A percentile compares a stretch with the other conserved stretches of the same genome.
These are phyloP conservation scores for Plectosphaerella plurivora DNA, from an alignment of 2,329 filamentous ascomycete genomes.

Conservation along the genomic window DNA sequence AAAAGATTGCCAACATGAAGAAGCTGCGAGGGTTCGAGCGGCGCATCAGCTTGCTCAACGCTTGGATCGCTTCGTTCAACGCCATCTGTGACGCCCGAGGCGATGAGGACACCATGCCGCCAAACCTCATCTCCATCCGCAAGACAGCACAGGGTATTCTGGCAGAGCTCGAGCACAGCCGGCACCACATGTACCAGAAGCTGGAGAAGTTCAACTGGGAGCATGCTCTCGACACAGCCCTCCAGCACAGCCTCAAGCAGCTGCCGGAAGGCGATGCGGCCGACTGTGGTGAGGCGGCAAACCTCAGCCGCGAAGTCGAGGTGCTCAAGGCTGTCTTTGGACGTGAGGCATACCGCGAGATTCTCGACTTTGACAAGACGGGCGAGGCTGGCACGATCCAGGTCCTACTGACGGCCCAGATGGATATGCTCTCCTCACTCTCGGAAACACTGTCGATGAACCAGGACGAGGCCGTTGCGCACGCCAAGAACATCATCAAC, in stretches of 20 bases:
- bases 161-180: constrained; percentile 81
- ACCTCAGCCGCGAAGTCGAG: constrained; percentile 76
- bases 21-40: constrained; percentile 78
- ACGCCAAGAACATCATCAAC: constrained; percentile 72
- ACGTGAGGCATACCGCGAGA: constrained; percentile 70
- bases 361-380: constrained; percentile 79
- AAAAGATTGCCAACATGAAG: constrained; percentile 75
- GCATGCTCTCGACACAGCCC: constrained; percentile 76
- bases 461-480: constrained; percentile 75
- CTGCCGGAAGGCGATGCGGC: constrained; percentile 63
- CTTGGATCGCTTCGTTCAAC: constrained; percentile 92
- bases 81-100: constrained; percentile 69
- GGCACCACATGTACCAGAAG: constrained; percentile 85
- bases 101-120: constrained; percentile 62
- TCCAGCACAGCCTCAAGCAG: constrained; percentile 79
- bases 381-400: constrained; percentile 77
- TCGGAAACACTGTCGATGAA: constrained; percentile 77
- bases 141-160: constrained; percentile 87
- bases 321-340: constrained; percentile 79
- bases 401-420: constrained; percentile 81
- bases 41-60: constrained; percentile 78
- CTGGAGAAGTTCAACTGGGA: constrained; percentile 83
- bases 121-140: constrained; percentile 68
- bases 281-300: constrained; percentile 65
- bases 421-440: constrained; percentile 83